phyloP scores from a whole-genome alignment of 208 protist species.

The Leishmania turanica region DNA sequence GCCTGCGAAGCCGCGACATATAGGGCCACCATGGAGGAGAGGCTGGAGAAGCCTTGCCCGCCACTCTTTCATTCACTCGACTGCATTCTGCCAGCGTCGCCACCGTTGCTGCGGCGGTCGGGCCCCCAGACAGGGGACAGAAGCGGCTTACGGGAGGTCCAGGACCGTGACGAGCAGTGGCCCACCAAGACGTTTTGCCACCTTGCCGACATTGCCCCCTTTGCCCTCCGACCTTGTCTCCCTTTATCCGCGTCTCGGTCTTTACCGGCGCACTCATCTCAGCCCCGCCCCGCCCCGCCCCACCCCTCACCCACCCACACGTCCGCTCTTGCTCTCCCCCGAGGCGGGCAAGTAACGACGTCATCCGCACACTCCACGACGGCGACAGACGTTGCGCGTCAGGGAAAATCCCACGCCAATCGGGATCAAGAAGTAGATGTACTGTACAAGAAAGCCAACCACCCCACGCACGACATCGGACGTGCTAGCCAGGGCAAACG shows the following conservation, averaged over 20 bases:
- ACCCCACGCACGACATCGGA: not conserved
- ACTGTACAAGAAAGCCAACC: conserved; percentile 7
- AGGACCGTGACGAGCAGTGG: not conserved
- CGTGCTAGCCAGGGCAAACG: not conserved
- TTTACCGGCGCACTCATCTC: not conserved
- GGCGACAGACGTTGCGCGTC: conserved; percentile 15
- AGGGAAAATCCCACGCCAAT: conserved; percentile 3
- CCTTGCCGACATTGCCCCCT: not conserved
- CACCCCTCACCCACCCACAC: not conserved
- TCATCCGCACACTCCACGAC: not conserved
- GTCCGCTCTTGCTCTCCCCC: not conserved
- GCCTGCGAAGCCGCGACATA: not conserved
- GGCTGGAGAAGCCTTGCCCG: not conserved
- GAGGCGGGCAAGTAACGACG: not conserved
- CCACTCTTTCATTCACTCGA: not conserved
- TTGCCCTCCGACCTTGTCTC: not conserved
- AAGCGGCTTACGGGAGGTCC: not conserved
- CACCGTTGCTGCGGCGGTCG: not conserved
- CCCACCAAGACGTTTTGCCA: not conserved
- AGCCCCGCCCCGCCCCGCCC: not conserved
- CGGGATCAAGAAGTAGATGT: conserved; percentile 23
- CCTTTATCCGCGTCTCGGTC: not conserved
- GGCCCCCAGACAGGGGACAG: not conserved
- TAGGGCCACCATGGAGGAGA: not conserved
- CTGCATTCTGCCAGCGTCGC: not conserved